phyloP scores from a whole-genome alignment of 2,329 filamentous ascomycete species.

The Cladosporium cucumerinum region DNA sequence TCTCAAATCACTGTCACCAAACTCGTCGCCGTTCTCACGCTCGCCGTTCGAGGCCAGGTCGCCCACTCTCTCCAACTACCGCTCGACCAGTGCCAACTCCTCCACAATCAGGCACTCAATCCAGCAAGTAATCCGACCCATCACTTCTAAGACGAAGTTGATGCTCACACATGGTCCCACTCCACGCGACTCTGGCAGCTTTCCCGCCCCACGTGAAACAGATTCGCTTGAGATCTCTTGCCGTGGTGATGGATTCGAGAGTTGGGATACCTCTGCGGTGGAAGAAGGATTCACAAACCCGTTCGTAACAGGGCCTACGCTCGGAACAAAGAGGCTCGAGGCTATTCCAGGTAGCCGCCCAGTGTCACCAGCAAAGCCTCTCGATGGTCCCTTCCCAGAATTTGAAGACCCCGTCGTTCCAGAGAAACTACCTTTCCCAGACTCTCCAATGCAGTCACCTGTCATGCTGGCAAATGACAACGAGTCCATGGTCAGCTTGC shows the following conservation, averaged over 20 bases:
- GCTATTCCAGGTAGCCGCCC: constrained; percentile 68
- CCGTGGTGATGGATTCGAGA: constrained; percentile 63
- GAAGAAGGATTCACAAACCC: constrained; percentile 60
- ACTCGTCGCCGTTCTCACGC: constrained; percentile 22
- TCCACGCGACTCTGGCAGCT: constrained; percentile 36
- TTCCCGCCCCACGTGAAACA: constrained; percentile 30
- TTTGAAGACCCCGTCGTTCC: constrained; percentile 15
- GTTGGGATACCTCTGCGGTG: constrained; percentile 70
- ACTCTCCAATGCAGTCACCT: constrained; percentile 19
- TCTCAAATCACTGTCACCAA: constrained; percentile 25
- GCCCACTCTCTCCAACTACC: constrained; percentile 22
- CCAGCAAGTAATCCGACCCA: constrained; percentile 46
- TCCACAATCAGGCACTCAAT: constrained; percentile 28
- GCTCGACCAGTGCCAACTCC: constrained; percentile 19
- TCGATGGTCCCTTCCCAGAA: constrained; percentile 50
- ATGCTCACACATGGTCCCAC: constrained; percentile 52
- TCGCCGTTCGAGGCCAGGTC: constrained; percentile 23
- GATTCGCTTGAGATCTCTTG: constrained; percentile 36
- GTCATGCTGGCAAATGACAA: background rate
- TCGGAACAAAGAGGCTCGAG: constrained; percentile 54
- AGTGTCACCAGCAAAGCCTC: constrained; percentile 58
- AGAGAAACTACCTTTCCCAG: constrained; percentile 19
- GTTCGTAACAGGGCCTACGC: constrained; percentile 41
- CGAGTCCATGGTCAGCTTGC: background rate
- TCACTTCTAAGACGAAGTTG: constrained; percentile 56